Evolutionary conservation across 148 eudicot genomes (phyloP).

Genomic region (Talinum fruticosum): DNA sequence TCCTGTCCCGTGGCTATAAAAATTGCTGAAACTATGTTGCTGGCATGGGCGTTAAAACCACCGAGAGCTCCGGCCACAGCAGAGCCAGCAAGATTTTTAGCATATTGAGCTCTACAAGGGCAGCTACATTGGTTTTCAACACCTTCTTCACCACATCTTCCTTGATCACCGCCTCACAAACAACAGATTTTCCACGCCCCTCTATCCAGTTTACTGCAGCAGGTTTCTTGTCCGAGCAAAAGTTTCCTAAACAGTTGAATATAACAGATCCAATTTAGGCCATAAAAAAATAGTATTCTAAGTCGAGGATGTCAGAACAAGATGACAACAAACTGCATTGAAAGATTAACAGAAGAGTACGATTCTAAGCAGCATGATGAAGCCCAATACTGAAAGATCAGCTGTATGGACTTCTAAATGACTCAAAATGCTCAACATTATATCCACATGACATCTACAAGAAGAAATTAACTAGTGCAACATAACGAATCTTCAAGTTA

Average conservation of each 20-base stretch:
- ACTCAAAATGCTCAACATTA: too few species aligned
- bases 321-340: neutral
- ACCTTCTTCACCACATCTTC: conserved; percentile 75
- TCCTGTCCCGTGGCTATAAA: conserved; percentile 88
- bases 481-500: neutral
- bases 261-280: neutral
- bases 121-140: conserved; percentile 58
- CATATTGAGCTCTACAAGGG: conserved; percentile 81
- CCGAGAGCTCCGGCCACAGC: conserved; percentile 91
- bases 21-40: conserved; percentile 75
- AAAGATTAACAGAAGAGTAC: neutral
- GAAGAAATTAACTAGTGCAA: neutral
- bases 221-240: conserved; percentile 80
- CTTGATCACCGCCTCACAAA: conserved; percentile 71
- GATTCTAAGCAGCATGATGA: neutral
- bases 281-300: neutral
- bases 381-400: neutral
- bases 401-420: neutral
- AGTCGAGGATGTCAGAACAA: neutral
- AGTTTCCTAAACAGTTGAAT: conserved; percentile 52
- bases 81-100: conserved; percentile 80
- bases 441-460: neutral
- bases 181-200: conserved; percentile 87
- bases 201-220: conserved; percentile 90
- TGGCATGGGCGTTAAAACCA: conserved; percentile 84